Conservation (phyloP, 345 rosid genomes). For the Lepidium africanum region DNA sequence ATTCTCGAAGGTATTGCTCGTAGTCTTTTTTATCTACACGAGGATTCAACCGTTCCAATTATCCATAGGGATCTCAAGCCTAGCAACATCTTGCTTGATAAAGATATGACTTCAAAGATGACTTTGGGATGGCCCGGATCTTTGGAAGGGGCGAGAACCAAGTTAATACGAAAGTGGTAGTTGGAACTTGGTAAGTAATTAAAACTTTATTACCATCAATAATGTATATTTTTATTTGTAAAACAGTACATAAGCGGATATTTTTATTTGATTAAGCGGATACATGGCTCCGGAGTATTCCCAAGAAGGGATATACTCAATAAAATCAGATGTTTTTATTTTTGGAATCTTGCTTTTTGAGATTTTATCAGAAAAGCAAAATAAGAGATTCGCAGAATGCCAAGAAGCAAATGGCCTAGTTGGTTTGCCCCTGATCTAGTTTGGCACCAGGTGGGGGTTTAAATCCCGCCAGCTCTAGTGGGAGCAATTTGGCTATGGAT, state of each 20-base stretch:
- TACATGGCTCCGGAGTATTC: conserved; percentile 76
- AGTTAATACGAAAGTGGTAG: conserved; percentile 43
- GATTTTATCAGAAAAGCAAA: no score
- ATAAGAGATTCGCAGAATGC: no score
- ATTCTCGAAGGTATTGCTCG: conserved; percentile 54
- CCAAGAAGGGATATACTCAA: conserved; percentile 52
- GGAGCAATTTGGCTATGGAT: no score
- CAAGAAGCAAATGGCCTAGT: no score
- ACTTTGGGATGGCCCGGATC: conserved; percentile 73
- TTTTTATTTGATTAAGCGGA: conserved; percentile 16
- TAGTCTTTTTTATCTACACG: conserved; percentile 58
- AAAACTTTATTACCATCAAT: not conserved
- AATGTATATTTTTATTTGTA: no score
- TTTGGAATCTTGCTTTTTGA: no score
- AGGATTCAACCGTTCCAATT: conserved; percentile 58
- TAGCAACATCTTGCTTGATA: conserved; percentile 56
- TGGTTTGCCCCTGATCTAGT: no score
- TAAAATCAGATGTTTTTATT: conserved; percentile 39
- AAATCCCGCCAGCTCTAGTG: no score
- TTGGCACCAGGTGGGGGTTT: no score
- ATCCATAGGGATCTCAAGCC: conserved; percentile 66
- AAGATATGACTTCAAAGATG: conserved; percentile 56
- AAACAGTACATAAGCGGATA: no score
- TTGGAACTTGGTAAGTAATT: conserved; percentile 59
- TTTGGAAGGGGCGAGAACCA: conserved; percentile 53